Conservation (phyloP, 208 protist genomes). For the Herpetomonas samuelpessoai region DNA sequence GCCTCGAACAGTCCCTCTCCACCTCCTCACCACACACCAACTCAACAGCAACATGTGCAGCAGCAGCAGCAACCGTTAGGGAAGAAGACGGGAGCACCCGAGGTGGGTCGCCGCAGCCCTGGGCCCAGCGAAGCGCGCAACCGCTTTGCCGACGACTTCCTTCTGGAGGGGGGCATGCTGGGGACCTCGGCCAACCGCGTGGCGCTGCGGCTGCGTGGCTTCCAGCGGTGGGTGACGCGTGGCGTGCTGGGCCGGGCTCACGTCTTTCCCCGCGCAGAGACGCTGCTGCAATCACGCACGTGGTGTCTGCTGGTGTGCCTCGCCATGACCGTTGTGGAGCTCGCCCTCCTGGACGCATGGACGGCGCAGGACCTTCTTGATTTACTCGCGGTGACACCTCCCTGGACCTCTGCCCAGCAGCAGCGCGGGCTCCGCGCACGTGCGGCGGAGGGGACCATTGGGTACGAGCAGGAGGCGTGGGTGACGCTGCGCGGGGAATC, state of each 20-base stretch:
- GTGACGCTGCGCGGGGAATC: not conserved
- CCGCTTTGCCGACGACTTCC: not conserved
- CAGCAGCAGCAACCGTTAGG: not conserved
- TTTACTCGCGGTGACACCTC: not conserved
- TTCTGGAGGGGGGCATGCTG: not conserved
- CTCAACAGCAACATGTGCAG: not conserved
- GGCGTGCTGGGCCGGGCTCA: not conserved
- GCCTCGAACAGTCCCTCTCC: too few relatives aligned
- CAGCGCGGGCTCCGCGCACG: too few relatives aligned
- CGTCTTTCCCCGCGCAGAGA: conserved; percentile 11
- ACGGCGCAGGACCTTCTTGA: conserved; percentile 13
- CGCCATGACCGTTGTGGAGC: conserved; percentile 40
- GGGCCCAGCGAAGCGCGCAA: not conserved
- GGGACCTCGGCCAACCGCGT: not conserved
- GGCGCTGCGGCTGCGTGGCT: not conserved
- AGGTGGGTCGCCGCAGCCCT: too few relatives aligned
- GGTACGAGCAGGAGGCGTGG: not conserved
- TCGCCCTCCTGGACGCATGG: conserved; percentile 35
- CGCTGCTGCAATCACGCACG: conserved; percentile 32
- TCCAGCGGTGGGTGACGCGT: not conserved
- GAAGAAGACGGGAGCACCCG: not conserved
- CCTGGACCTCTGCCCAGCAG: not conserved
- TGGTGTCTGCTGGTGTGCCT: conserved; percentile 36
- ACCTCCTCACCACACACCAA: too few relatives aligned
- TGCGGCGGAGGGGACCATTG: not conserved